phyloP scores from a whole-genome alignment of 176 grass and related monocot species.

The Alopecurus myosuroides region DNA sequence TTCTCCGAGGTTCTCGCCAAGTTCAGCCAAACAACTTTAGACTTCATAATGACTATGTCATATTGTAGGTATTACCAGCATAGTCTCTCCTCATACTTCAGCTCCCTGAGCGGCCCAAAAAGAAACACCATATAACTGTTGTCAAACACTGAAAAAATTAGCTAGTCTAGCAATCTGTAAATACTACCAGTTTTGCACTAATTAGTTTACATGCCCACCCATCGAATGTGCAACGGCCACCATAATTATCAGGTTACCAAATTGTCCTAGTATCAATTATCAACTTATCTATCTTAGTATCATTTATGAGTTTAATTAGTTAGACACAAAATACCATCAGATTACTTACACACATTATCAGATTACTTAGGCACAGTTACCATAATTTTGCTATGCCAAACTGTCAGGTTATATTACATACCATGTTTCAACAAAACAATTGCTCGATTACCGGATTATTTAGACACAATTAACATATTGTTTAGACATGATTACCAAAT shows the following conservation, averaged over 20 bases:
- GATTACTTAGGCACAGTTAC: too few relatives aligned
- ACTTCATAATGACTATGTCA: conserved; percentile 82
- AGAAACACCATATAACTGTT: neutral
- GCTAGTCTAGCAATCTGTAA: neutral
- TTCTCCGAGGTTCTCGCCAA: conserved; percentile 20
- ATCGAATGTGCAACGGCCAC: conserved; percentile 53
- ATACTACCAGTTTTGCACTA: conserved; percentile 77
- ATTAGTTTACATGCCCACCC: conserved; percentile 67
- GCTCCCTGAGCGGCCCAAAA: conserved; percentile 31
- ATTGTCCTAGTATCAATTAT: too few relatives aligned
- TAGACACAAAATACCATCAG: too few relatives aligned
- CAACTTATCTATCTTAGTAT: too few relatives aligned
- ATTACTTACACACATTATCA: too few relatives aligned
- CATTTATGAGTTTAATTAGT: neutral
- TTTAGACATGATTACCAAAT: too few relatives aligned
- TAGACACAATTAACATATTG: too few relatives aligned
- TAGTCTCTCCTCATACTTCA: conserved; percentile 46
- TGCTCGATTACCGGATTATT: too few relatives aligned
- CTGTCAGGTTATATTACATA: too few relatives aligned
- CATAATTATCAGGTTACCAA: neutral
- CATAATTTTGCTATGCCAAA: too few relatives aligned
- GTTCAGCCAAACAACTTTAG: conserved; percentile 58
- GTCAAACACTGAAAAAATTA: neutral
- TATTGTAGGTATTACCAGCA: conserved; percentile 58
- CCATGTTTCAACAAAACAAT: too few relatives aligned